A percentile compares a stretch with the other conserved stretches of the same genome.
These are phyloP conservation scores for Solioccasus polychromus DNA, from an alignment of 768 basidiomycete genomes.

Conservation along the genomic window DNA sequence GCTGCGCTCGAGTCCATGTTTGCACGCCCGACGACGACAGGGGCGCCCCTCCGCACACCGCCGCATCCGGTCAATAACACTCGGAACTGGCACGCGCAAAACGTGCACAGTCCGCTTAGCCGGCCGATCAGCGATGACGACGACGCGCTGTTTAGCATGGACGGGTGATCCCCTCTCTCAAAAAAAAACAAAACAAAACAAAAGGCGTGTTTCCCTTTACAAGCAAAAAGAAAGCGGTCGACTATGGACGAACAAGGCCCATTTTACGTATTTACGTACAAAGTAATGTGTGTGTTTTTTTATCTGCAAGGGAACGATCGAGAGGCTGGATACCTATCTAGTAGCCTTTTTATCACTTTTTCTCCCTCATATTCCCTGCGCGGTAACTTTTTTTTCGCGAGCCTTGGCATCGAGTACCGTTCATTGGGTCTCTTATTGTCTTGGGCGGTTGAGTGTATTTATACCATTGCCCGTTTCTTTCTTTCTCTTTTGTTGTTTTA, in stretches of 20 bases:
- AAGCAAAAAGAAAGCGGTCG: not conserved
- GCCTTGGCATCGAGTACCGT: not conserved
- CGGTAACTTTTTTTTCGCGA: constrained; percentile 7
- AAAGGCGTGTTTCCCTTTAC: not conserved
- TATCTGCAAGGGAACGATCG: constrained; percentile 24
- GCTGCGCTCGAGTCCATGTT: constrained; percentile 50
- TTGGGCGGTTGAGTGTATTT: constrained; percentile 20
- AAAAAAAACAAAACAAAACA: not conserved
- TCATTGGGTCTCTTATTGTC: constrained; percentile 2
- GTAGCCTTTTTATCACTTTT: constrained; percentile 17
- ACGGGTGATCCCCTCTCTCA: constrained; percentile 34
- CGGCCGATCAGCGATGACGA: constrained; percentile 59
- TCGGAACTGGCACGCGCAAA: constrained; percentile 36
- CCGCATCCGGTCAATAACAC: constrained; percentile 18
- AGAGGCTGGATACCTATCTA: constrained; percentile 32
- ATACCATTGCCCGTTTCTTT: constrained; percentile 23
- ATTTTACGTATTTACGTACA: constrained; percentile 26
- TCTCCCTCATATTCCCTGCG: constrained; percentile 3
- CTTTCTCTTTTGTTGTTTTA: not conserved
- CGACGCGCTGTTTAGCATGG: constrained; percentile 74
- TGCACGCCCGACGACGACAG: constrained; percentile 36
- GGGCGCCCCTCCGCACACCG: constrained; percentile 27
- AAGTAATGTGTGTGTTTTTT: constrained; percentile 25
- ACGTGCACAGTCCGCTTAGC: constrained; percentile 57
- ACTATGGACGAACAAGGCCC: constrained; percentile 10